These are phyloP conservation scores for Clausena lansium DNA, from an alignment of 345 rosid species.

Conservation along the genomic window DNA sequence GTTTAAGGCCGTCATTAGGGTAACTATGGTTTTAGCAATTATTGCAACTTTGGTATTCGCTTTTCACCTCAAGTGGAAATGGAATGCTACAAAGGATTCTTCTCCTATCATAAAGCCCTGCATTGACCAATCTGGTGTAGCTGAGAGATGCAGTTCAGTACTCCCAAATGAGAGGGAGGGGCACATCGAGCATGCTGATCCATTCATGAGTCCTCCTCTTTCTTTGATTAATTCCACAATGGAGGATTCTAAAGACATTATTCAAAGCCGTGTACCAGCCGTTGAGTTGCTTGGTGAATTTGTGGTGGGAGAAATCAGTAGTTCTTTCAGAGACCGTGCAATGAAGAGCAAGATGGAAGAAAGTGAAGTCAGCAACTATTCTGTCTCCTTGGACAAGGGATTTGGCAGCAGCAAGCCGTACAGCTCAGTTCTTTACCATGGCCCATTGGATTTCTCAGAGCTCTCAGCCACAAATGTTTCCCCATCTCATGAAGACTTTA, in stretches of 20 bases:
- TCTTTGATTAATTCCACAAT: slow-evolving; percentile 10
- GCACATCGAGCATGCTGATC: neutral
- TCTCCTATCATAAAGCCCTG: neutral
- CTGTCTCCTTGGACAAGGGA: slow-evolving; percentile 20
- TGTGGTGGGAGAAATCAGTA: slow-evolving; percentile 34
- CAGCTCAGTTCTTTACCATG: slow-evolving; percentile 7
- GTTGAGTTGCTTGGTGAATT: slow-evolving; percentile 52
- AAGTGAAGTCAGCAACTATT: slow-evolving; percentile 30
- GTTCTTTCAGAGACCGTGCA: slow-evolving; percentile 21
- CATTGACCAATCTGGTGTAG: neutral
- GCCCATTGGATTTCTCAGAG: slow-evolving; percentile 21
- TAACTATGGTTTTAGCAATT: slow-evolving; percentile 12
- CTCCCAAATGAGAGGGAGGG: slow-evolving; percentile 9
- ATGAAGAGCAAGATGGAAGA: slow-evolving; percentile 19
- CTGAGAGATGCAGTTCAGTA: neutral
- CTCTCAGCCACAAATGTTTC: slow-evolving; percentile 10
- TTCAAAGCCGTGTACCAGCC: slow-evolving; percentile 32
- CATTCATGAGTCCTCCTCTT: slow-evolving; percentile 8
- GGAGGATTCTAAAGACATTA: slow-evolving; percentile 13
- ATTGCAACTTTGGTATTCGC: slow-evolving; percentile 18
- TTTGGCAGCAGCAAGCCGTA: slow-evolving; percentile 14
- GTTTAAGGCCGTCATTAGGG: slow-evolving; percentile 10
- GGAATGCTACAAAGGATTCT: neutral
- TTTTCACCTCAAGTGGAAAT: slow-evolving; percentile 15
- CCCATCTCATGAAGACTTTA: slow-evolving; percentile 3